Evolutionary conservation across 441 rosid species (phyloP), one percentile per base, ranked within the genome.

Genomic region (Iberis amara): DNA sequence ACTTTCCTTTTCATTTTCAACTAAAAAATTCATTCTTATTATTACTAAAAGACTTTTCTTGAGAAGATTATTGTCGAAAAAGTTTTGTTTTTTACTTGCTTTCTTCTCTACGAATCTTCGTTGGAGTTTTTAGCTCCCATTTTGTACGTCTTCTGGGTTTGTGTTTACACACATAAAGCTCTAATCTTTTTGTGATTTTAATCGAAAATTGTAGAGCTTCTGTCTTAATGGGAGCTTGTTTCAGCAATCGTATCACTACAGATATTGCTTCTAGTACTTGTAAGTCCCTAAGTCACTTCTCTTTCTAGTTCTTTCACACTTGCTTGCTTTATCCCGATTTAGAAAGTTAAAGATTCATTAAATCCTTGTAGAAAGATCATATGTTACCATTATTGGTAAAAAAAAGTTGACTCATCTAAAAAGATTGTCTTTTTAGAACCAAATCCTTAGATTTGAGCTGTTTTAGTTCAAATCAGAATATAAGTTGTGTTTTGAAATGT

Each of bases 211-310:
- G 27, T 5, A 18, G 51, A 65, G 60, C 50, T 47, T 39, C 47
- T 43, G 61, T 39, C 32, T 57, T 50, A 63, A 84, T 84, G 86
- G 92, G 92, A 54, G 79, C 69, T 68, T 84, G 92, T 59, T 84
- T 75, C 75, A 84, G 92, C 54, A 81, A 76, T 41, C 82, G 78
- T 55, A 70, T 81, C 73, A 81, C 68, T 68, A 76, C 83, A 6
- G 83, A 79, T 59, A 69, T 66, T 55, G 72, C 79, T 57, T 68
- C 79, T 4, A 39, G 68, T 57, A 70, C 84, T 42, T 83, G 92
- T 81, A 54, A 57, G 71, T 23, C 15, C 9, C 7, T 3, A 6
- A 18, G 21, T 40, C 44, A 51, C 42, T 26, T 47, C 36, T 9
- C 40, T 40, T 59, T 54, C 14, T 59, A 9, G 33, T 47, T 47